phyloP scores from a whole-genome alignment of 805 yeast genomes.

The Candida rishiriensis region DNA sequence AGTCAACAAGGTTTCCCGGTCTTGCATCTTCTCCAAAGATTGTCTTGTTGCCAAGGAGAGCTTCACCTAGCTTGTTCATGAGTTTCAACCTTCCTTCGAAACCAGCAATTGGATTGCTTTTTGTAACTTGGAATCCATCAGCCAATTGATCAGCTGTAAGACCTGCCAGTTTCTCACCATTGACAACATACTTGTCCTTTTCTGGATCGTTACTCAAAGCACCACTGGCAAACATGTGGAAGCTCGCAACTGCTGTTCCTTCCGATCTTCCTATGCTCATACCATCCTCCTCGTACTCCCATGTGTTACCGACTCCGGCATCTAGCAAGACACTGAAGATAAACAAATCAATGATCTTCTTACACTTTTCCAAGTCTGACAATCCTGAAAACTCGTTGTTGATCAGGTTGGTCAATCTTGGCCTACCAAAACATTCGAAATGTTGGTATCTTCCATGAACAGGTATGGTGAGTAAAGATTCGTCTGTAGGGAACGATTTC shows the following conservation, averaged over 20 bases:
- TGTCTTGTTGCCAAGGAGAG: conserved; percentile 35
- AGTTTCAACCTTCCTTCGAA: conserved; percentile 48
- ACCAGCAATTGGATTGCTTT: conserved; percentile 48
- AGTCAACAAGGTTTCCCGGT: conserved; percentile 51
- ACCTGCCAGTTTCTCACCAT: conserved; percentile 35
- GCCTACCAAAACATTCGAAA: conserved; percentile 46
- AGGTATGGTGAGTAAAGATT: conserved; percentile 42
- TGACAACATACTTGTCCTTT: conserved; percentile 37
- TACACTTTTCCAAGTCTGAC: conserved; percentile 41
- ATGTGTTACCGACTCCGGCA: conserved; percentile 63
- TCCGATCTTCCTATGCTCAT: conserved; percentile 44
- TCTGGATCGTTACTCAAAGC: conserved; percentile 30
- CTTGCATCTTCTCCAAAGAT: conserved; percentile 36
- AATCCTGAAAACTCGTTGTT: conserved; percentile 29
- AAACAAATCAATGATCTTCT: conserved; percentile 52
- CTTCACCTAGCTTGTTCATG: conserved; percentile 43
- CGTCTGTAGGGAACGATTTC: conserved; percentile 40
- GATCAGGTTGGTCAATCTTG: conserved; percentile 42
- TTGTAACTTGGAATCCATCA: conserved; percentile 44
- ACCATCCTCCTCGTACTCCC: conserved; percentile 45
- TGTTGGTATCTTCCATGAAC: conserved; percentile 71
- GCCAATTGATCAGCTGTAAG: conserved; percentile 34
- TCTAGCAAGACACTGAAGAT: conserved; percentile 58
- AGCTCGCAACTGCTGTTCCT: conserved; percentile 60
- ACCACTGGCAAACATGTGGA: conserved; percentile 50